These are phyloP conservation scores for Clarireedia sp. DNA, from an alignment of 2,329 filamentous ascomycete genomes.

Conservation along the genomic window DNA sequence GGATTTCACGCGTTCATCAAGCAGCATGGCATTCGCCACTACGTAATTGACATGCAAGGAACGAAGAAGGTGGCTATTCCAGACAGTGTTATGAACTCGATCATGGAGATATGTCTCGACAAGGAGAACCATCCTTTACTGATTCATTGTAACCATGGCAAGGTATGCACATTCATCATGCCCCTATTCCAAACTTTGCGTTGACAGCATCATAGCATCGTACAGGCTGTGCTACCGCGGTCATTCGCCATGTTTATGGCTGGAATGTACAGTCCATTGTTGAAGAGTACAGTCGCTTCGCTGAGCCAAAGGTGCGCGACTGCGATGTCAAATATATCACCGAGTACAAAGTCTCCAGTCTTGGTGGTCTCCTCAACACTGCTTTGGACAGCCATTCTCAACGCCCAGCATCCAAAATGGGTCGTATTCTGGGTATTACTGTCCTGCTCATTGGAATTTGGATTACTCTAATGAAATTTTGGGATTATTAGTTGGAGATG, in stretches of 20 bases:
- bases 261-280: slow-evolving; percentile 57
- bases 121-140: slow-evolving; percentile 69
- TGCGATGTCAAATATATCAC: slow-evolving; percentile 52
- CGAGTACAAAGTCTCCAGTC: slow-evolving; percentile 37
- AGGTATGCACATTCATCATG: slow-evolving; percentile 32
- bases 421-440: slow-evolving; percentile 11
- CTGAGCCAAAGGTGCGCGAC: slow-evolving; percentile 51
- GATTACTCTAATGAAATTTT: not conserved
- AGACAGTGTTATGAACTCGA: slow-evolving; percentile 57
- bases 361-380: slow-evolving; percentile 32
- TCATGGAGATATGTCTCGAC: slow-evolving; percentile 65
- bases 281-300: slow-evolving; percentile 65
- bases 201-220: slow-evolving; percentile 52
- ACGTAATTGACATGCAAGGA: slow-evolving; percentile 71
- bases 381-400: not conserved
- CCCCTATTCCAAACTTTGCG: not conserved
- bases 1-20: slow-evolving; percentile 55
- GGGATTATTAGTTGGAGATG: slow-evolving; percentile 1
- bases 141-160: slow-evolving; percentile 91
- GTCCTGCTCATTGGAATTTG: slow-evolving; percentile 14
- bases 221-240: slow-evolving; percentile 80
- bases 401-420: slow-evolving; percentile 7
- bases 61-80: slow-evolving; percentile 77
- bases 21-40: slow-evolving; percentile 60
- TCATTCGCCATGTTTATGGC: slow-evolving; percentile 64